Conservation (phyloP, 331 rosid species). For the Arachis monticola region DNA sequence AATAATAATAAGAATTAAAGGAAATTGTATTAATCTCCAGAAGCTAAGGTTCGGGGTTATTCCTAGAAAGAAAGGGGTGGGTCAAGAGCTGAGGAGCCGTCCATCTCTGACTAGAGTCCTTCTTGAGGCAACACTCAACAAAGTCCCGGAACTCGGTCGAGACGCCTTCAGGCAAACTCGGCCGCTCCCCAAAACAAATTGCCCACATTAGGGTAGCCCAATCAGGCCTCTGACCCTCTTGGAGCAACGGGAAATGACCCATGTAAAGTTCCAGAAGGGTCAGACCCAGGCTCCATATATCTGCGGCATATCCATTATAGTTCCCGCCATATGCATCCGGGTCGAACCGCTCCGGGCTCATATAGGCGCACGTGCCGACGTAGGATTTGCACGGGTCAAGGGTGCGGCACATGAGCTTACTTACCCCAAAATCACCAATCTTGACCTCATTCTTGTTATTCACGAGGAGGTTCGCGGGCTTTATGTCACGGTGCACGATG, state of each 20-base stretch:
- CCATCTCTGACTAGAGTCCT: slow-evolving; percentile 82
- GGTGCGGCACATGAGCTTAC: slow-evolving; percentile 75
- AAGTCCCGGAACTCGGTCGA: slow-evolving; percentile 67
- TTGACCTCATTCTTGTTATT: slow-evolving; percentile 63
- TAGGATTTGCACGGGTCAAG: slow-evolving; percentile 83
- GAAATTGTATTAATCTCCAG: not conserved
- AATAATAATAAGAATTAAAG: not conserved
- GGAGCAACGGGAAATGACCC: slow-evolving; percentile 87
- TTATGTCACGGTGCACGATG: slow-evolving; percentile 84
- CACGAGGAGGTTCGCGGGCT: slow-evolving; percentile 80
- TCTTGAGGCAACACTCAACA: slow-evolving; percentile 76
- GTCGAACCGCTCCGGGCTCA: slow-evolving; percentile 97
- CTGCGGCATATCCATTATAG: slow-evolving; percentile 79
- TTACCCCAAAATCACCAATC: slow-evolving; percentile 89
- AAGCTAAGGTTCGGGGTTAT: slow-evolving; percentile 9
- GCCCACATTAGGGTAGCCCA: slow-evolving; percentile 96
- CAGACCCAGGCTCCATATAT: slow-evolving; percentile 90
- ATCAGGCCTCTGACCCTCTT: slow-evolving; percentile 87
- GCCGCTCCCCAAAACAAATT: slow-evolving; percentile 85
- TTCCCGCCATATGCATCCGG: slow-evolving; percentile 79
- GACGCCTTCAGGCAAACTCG: slow-evolving; percentile 56
- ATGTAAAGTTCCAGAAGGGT: slow-evolving; percentile 81
- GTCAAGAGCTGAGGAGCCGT: slow-evolving; percentile 65
- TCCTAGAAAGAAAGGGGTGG: slow-evolving; percentile 70
- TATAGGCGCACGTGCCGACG: slow-evolving; percentile 95